phyloP scores from a whole-genome alignment of 306 rosid genomes.

The Castanea mollissima region DNA sequence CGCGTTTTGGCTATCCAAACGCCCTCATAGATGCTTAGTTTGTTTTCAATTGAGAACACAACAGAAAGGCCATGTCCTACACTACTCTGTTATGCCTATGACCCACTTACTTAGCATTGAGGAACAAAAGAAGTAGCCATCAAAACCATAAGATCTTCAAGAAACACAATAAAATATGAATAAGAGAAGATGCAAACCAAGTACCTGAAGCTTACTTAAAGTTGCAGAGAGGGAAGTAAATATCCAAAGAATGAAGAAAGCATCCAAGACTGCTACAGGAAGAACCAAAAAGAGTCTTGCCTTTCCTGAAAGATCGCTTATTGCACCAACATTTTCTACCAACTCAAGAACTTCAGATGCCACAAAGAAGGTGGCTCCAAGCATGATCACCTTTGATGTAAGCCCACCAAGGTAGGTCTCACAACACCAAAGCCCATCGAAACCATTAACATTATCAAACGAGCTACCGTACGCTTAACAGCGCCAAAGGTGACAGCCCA shows the following conservation, averaged over 20 bases:
- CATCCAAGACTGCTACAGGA: constrained; percentile 90
- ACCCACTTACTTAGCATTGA: neutral
- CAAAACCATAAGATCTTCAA: constrained; percentile 1
- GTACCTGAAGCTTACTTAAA: constrained; percentile 96
- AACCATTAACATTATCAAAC: constrained; percentile 75
- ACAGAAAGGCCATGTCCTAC: neutral
- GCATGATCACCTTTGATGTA: constrained; percentile 84
- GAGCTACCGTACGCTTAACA: constrained; percentile 78
- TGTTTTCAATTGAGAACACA: neutral
- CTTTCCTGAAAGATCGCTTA: constrained; percentile 94
- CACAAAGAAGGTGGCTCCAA: constrained; percentile 87
- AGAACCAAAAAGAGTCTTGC: constrained; percentile 89
- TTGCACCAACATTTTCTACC: constrained; percentile 94
- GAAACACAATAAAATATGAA: constrained; percentile 14
- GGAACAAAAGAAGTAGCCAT: constrained; percentile 2
- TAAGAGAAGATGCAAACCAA: constrained; percentile 12
- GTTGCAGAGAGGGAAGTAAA: constrained; percentile 93
- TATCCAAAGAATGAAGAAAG: constrained; percentile 97
- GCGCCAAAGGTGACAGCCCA: constrained; percentile 95
- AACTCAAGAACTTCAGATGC: constrained; percentile 93
- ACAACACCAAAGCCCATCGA: constrained; percentile 98
- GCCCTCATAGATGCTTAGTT: neutral
- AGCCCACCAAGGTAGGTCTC: constrained; percentile 97
- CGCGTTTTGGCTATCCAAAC: no score
- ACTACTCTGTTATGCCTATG: neutral